Evolutionary conservation across 2,329 filamentous ascomycete genomes (phyloP).

Genomic region (Chaetomium olivaceum): DNA sequence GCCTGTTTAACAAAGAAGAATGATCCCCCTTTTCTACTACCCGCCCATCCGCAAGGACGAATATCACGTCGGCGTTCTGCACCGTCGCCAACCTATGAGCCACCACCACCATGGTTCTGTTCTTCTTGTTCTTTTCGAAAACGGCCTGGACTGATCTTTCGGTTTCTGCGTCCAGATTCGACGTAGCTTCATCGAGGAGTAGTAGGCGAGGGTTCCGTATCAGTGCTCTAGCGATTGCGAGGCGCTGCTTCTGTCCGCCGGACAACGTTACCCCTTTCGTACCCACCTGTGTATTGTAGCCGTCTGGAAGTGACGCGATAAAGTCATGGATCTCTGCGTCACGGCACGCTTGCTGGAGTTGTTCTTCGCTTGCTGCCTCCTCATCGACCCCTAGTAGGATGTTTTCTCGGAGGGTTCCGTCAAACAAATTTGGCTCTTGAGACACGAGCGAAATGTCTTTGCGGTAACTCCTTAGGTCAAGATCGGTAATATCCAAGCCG

Average conservation of each 20-base stretch:
- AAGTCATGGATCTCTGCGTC: slow-evolving; percentile 38
- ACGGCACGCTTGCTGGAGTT: slow-evolving; percentile 34
- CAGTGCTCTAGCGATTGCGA: slow-evolving; percentile 68
- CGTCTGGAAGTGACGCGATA: slow-evolving; percentile 44
- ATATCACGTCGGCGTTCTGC: slow-evolving; percentile 75
- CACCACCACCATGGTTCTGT: slow-evolving; percentile 70
- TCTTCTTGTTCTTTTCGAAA: slow-evolving; percentile 62
- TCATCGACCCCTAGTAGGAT: slow-evolving; percentile 37
- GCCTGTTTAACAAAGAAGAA: slow-evolving; percentile 49
- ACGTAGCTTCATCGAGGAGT: slow-evolving; percentile 73
- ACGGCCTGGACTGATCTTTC: slow-evolving; percentile 63
- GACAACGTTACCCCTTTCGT: slow-evolving; percentile 63
- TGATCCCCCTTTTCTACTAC: slow-evolving; percentile 59
- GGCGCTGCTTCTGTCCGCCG: slow-evolving; percentile 69
- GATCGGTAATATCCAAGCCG: slow-evolving; percentile 55
- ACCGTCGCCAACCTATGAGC: slow-evolving; percentile 78
- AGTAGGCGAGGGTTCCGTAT: slow-evolving; percentile 64
- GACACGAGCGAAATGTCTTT: slow-evolving; percentile 59
- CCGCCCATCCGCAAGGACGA: slow-evolving; percentile 68
- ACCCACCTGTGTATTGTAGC: slow-evolving; percentile 67
- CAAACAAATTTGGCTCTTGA: slow-evolving; percentile 60
- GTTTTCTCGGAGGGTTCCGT: slow-evolving; percentile 45
- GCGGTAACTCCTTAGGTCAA: slow-evolving; percentile 52
- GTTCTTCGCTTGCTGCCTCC: slow-evolving; percentile 26
- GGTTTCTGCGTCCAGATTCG: slow-evolving; percentile 60